Base-by-base conservation (phyloP, 2,329 filamentous ascomycete genomes). In the Ophiosphaerella herpotricha region DNA sequence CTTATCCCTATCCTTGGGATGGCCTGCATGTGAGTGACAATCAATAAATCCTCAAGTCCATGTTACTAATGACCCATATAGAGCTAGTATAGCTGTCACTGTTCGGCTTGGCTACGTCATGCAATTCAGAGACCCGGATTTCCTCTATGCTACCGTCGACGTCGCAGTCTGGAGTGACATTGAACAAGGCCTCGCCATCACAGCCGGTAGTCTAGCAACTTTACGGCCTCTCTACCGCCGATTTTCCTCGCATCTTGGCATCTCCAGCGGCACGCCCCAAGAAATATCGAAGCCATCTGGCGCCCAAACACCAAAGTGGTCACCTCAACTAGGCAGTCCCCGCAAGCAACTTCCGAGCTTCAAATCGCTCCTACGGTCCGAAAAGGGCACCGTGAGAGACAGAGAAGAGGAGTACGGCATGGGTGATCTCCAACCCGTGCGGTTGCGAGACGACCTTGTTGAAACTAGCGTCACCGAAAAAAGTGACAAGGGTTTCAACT, bases 1-100 rank as follows among this genome's bases (percentile, higher is more conserved):
- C 71, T 83, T 24, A 75, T 74, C 4, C 57, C 75, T 2, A 74
- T 84, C 40, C 63, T 84, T 2, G 74, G 77, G 35, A 76, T 83
- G 67, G 81, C 76, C 11, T 74, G 80, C 50, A 62, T 82, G 79
- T 82, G 67, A 63, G 72, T 66, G 18, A 6, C n/a, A 11, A 7
- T 9, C 13, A 13, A 11, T n/a, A 2, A 18, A 8, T n/a, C 7
- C 8, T 12, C 9, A 5, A 18, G 18, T 5, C 23, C 18, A 39
- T 14, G 13, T 34, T 29, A 29, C 44, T 54, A n/a, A 53, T 41
- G n/a, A 29, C 35, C 11, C 11, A 7, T 24, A 13, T 39, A 70
- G 66, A 51, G 71, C 71, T 13, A 71, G 68, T 54, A 53, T 68
- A 21, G 71, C 70, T 7, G 66, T 73, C 23, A 53, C 68, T 21